Evolutionary conservation across 106 monocot species (phyloP).

Genomic region (Dendrobium huoshanense): DNA sequence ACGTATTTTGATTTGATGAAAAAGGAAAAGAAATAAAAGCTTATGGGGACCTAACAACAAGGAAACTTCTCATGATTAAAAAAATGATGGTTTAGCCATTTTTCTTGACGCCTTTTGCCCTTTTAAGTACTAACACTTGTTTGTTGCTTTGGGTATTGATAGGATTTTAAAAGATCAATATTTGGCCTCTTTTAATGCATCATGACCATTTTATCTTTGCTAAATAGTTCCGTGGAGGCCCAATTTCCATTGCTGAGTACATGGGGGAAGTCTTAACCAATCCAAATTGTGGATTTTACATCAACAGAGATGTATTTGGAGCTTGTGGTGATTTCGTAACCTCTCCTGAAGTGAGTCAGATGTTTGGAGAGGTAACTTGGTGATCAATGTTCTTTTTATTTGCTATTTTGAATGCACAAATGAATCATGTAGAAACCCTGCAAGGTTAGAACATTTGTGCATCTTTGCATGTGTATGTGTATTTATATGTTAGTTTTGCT

Average conservation of each 20-base stretch:
- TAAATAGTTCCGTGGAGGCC: constrained; percentile 88
- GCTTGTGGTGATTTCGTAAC: constrained; percentile 86
- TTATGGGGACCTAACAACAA: neutral
- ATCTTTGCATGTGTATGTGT: neutral
- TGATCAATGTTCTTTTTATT: neutral
- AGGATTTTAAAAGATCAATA: neutral
- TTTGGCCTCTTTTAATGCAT: neutral
- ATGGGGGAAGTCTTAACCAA: constrained; percentile 99
- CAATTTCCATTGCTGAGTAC: constrained; percentile 91
- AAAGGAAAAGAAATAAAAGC: neutral
- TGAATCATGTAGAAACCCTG: neutral
- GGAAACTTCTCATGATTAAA: neutral
- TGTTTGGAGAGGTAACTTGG: constrained; percentile 93
- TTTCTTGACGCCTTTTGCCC: neutral
- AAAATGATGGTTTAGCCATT: neutral
- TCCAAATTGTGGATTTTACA: constrained; percentile 81
- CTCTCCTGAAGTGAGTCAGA: constrained; percentile 97
- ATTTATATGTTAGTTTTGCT: neutral
- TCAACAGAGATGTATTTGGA: constrained; percentile 90
- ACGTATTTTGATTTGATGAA: neutral
- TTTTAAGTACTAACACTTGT: neutral
- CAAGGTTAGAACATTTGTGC: neutral
- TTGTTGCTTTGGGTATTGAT: neutral
- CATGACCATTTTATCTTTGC: neutral
- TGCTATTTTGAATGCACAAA: neutral